phyloP scores from a whole-genome alignment of 768 basidiomycete species.

The Suillus ampliporus region DNA sequence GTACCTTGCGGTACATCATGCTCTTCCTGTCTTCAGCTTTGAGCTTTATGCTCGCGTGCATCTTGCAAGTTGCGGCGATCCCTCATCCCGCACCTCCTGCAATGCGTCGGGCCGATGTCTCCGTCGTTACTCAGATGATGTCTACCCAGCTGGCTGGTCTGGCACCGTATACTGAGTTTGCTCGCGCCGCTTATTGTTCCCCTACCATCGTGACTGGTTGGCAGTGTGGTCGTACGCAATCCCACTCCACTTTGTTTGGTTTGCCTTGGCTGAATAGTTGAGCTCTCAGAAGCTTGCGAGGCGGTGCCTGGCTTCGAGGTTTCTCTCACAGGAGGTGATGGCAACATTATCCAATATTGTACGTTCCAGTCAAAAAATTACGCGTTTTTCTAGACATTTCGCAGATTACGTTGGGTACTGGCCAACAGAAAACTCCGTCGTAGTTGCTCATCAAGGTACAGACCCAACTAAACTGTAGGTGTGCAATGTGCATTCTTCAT shows the following conservation, averaged over 20 bases:
- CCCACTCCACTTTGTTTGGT: constrained; percentile 9
- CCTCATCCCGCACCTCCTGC: constrained; percentile 6
- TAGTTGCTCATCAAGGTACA: constrained; percentile 69
- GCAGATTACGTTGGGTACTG: constrained; percentile 64
- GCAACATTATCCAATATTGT: constrained; percentile 55
- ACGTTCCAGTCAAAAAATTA: constrained; percentile 17
- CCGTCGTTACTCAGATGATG: constrained; percentile 31
- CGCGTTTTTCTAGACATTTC: neutral
- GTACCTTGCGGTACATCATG: neutral
- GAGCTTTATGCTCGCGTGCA: neutral
- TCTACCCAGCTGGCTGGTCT: constrained; percentile 41
- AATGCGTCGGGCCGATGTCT: constrained; percentile 11
- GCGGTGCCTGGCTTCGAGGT: constrained; percentile 46
- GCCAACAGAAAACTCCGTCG: constrained; percentile 52
- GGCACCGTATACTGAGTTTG: constrained; percentile 55
- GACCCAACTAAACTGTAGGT: constrained; percentile 59
- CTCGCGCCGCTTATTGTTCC: constrained; percentile 60
- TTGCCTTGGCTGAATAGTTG: neutral
- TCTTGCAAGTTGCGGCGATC: constrained; percentile 11
- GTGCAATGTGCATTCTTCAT: too few relatives aligned
- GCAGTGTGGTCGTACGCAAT: constrained; percentile 49
- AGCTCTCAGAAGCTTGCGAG: constrained; percentile 36
- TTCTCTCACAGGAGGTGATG: constrained; percentile 55
- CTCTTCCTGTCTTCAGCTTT: neutral
- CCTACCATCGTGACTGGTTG: constrained; percentile 43